These are phyloP conservation scores for Niveomyces coronatus DNA, from an alignment of 2,329 filamentous ascomycete species.

Conservation along the genomic window DNA sequence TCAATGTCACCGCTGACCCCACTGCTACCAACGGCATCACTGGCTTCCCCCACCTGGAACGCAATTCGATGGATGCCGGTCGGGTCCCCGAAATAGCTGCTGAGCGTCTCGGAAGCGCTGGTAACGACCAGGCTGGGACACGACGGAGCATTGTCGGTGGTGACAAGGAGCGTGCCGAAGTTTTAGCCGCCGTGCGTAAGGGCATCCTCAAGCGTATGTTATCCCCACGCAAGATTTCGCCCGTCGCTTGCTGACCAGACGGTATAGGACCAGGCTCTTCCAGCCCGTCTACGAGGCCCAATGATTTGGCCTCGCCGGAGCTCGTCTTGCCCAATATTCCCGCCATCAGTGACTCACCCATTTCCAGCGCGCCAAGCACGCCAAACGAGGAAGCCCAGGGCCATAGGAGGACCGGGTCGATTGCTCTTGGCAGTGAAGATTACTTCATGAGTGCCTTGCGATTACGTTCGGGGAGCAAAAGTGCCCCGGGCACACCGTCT, in stretches of 20 bases:
- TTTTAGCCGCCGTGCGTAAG: conserved; percentile 85
- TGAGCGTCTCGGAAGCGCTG: conserved; percentile 45
- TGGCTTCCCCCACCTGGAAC: conserved; percentile 75
- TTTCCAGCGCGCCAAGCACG: conserved; percentile 78
- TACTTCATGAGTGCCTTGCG: conserved; percentile 77
- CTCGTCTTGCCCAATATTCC: conserved; percentile 53
- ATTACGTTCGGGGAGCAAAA: conserved; percentile 66
- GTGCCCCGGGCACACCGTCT: conserved; percentile 68
- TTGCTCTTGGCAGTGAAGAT: conserved; percentile 72
- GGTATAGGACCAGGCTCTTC: conserved; percentile 49
- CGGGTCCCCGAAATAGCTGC: conserved; percentile 32
- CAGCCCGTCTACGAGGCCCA: conserved; percentile 52
- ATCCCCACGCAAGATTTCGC: neutral
- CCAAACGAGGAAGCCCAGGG: conserved; percentile 66
- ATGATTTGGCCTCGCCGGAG: conserved; percentile 40
- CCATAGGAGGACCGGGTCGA: conserved; percentile 57
- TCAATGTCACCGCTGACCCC: conserved; percentile 46
- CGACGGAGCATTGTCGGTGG: conserved; percentile 87
- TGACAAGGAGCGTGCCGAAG: conserved; percentile 82
- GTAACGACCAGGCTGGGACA: conserved; percentile 50
- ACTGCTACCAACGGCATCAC: conserved; percentile 59
- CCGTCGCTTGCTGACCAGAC: neutral
- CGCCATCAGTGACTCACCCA: conserved; percentile 64
- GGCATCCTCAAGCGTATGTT: conserved; percentile 82
- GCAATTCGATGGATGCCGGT: conserved; percentile 64